A percentile compares a stretch with the other conserved stretches of the same genome.
phyloP scores from a whole-genome alignment of 1,139 yeast genomes.

The Taphrina wiesneri region DNA sequence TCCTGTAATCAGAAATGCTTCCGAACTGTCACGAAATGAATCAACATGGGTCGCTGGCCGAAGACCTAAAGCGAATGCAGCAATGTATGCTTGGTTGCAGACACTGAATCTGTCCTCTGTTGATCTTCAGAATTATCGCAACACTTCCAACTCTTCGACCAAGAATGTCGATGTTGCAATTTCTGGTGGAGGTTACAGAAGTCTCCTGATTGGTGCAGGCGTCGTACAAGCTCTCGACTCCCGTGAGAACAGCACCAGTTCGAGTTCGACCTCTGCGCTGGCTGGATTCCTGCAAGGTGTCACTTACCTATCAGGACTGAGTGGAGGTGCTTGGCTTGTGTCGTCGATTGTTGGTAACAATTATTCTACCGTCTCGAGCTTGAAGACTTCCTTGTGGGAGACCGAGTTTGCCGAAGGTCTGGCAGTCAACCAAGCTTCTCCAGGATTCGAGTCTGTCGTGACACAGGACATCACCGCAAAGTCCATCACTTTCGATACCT shows the following conservation, averaged over 20 bases:
- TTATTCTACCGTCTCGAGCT: slow-evolving; percentile 70
- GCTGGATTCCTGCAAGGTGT: slow-evolving; percentile 77
- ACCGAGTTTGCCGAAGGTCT: slow-evolving; percentile 17
- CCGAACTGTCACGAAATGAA: slow-evolving; percentile 4
- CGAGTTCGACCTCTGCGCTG: slow-evolving; percentile 58
- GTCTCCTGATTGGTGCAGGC: slow-evolving; percentile 81
- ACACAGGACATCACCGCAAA: slow-evolving; percentile 60
- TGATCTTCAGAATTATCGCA: slow-evolving; percentile 4
- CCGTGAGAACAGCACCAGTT: slow-evolving; percentile 55
- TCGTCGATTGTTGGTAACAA: slow-evolving; percentile 79
- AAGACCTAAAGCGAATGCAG: not conserved
- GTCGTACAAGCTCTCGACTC: slow-evolving; percentile 70
- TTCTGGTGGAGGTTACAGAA: slow-evolving; percentile 84
- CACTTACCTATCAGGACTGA: slow-evolving; percentile 72
- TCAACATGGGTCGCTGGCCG: slow-evolving; percentile 14
- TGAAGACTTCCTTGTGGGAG: slow-evolving; percentile 46
- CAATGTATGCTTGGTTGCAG: slow-evolving; percentile 23
- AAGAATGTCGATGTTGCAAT: slow-evolving; percentile 60
- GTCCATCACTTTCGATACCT: slow-evolving; percentile 66
- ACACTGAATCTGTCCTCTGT: slow-evolving; percentile 5
- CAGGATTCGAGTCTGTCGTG: slow-evolving; percentile 57
- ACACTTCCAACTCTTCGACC: not conserved
- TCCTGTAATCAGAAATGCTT: slow-evolving; percentile 5
- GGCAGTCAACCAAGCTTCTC: slow-evolving; percentile 2
- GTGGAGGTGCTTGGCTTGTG: slow-evolving; percentile 86